Evolutionary conservation across 2,329 filamentous ascomycete species (phyloP).

Genomic region (Talaromyces sp.): DNA sequence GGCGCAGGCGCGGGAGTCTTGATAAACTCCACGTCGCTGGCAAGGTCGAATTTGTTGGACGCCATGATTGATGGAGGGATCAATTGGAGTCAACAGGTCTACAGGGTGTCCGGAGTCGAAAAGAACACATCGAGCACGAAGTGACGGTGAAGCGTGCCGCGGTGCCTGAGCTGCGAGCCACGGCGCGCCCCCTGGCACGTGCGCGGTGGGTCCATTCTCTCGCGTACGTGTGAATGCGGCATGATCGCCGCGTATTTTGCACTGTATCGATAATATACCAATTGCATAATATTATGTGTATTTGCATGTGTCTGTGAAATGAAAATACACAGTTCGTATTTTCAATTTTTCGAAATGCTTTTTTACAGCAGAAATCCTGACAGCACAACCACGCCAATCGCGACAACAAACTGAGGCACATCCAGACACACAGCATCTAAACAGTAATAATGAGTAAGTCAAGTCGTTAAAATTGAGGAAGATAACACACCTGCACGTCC

Average conservation of each 20-base stretch:
- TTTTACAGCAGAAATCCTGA: neutral
- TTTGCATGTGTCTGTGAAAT: too few species aligned
- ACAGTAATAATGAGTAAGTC: neutral
- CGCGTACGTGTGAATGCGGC: neutral
- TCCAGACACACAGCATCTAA: neutral
- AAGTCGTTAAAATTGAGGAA: too few species aligned
- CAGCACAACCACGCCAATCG: neutral
- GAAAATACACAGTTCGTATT: too few species aligned
- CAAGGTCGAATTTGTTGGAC: neutral
- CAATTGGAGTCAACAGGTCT: neutral
- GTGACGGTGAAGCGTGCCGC: neutral
- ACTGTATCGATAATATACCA: neutral
- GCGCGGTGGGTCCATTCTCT: neutral
- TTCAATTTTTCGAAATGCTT: neutral
- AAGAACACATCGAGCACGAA: neutral
- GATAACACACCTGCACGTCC: neutral
- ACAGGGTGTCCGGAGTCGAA: neutral
- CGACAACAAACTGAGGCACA: neutral
- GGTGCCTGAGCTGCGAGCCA: neutral
- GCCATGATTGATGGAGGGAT: neutral
- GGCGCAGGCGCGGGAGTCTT: slow-evolving; percentile 55
- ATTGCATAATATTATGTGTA: too few species aligned
- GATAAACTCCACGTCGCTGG: slow-evolving; percentile 38
- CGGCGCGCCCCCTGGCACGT: neutral
- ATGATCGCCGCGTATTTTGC: neutral